Base-by-base conservation (phyloP, 2,329 filamentous ascomycete species). In the Exutisphaerella laricina region DNA sequence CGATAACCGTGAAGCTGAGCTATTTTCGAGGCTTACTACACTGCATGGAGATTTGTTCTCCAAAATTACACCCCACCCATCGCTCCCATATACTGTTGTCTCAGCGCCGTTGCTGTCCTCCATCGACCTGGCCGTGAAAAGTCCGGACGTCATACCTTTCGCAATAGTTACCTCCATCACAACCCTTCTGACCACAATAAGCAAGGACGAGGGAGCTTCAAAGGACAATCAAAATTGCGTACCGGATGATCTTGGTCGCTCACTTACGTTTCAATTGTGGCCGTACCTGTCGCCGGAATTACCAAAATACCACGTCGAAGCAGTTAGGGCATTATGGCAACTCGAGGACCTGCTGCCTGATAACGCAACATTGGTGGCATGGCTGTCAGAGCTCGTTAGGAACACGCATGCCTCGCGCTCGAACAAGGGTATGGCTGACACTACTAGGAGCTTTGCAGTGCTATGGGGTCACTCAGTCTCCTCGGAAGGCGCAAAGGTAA, bases 261-360 rank as follows among this genome's bases (percentile, higher is more conserved):
- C 78, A 20, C 68, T 97, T 16, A 80, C 92, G 12, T 71, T 72
- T 1, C 77, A 82, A 43, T 74, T 90, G 0, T 98, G 92, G 92
- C 65, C 70, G 4, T 88, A 86, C 57, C 68, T 98, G 28, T 85
- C 88, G 0, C 82, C 86, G n/a, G 74, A 81, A 9, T 82, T 83
- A 49, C 88, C 89, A 0, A 95, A 95, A 60, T 94, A 90, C 54
- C 92, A 97, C 59, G 89, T 98, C 22, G 94, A 98, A 67, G 83
- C 88, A 13, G 86, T 94, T 6, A 80, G 85, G 44, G 84, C 81
- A 54, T 70, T 98, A 28, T 94, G 92, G 86, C 80, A 88, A 52
- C 69, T 98, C 39, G 88, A 97, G 55, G 49, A 52, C 9, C 33
- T 58, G n/a, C 14, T 52, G 2, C 29, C 45, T 13, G 26, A 50